Base-by-base conservation (phyloP, 1,284 basidiomycete genomes). In the Ustilago bromivora region DNA sequence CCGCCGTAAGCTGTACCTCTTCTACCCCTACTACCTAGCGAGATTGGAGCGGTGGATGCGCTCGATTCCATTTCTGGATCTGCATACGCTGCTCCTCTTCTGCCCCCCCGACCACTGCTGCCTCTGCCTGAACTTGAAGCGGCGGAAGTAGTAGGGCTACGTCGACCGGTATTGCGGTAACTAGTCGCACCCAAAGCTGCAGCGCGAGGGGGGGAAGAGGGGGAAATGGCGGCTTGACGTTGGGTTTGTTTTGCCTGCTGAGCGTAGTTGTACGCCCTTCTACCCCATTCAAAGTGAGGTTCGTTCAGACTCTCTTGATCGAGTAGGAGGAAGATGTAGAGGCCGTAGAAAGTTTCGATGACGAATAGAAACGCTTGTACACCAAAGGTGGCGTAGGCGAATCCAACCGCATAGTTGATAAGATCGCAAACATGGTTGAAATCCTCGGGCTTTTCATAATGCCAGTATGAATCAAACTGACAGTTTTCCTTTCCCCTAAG, bases 301-400 rank as follows among this genome's bases (percentile, higher is more conserved):
- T 86, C 84, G 66, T 81, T 83, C 93, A 85, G 57, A 5, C 66
- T 92, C 91, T 87, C 86, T 66, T 87, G 86, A 51, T 87, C 86
- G 51, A 87, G 71, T 63, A 83, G 84, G 13, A 87, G 78, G 66
- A 87, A 86, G 64, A 83, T 84, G 79, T 87, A 87, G 28, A 78
- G 41, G 11, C 74, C 79, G 53, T 83, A 76, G 5, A 81, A 46
- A 11, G 67, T 17, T 62, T 84, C 84, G 61, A 86, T 66, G 28
- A 74, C 76, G 46, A 82, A 84, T 28, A 86, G 79, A 15, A 80
- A 60, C 1, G 73, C 80, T 65, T 85, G 81, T 2, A 87, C 66
- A 13, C 86, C 86, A 61, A 87, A 87, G 0, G 86, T 86, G 23
- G 86, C 83, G 56, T 86, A 87, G 2, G 83, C 81, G 23, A 87